Conservation (phyloP, 371 early-diverging fungal genomes). For the Rhizopus delemar region DNA sequence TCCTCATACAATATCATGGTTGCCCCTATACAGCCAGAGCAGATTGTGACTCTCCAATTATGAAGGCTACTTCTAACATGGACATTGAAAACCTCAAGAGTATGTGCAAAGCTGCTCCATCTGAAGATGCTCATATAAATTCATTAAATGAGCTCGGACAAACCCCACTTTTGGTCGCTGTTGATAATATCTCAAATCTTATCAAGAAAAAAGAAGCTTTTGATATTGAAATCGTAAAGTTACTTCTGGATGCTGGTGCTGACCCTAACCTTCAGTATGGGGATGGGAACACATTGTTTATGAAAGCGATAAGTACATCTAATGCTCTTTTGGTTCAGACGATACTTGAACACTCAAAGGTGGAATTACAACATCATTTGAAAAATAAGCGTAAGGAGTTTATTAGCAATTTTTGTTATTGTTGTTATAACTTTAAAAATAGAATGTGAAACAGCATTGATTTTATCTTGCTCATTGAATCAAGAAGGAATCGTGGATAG, state of each 20-base stretch:
- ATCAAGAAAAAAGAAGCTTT: slow-evolving; percentile 1
- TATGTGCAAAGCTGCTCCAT: slow-evolving; percentile 10
- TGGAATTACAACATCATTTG: slow-evolving; percentile 22
- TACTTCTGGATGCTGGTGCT: slow-evolving; percentile 24
- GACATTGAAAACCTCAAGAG: slow-evolving; percentile 9
- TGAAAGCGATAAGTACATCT: slow-evolving; percentile 23
- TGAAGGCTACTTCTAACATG: slow-evolving; percentile 18
- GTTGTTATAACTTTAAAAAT: background rate
- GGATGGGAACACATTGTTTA: slow-evolving; percentile 33
- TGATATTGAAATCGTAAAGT: slow-evolving; percentile 2
- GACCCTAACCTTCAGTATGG: slow-evolving; percentile 28
- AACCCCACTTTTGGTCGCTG: slow-evolving; percentile 37
- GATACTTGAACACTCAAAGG: slow-evolving; percentile 9
- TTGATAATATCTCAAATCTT: slow-evolving; percentile 14
- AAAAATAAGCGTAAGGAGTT: slow-evolving; percentile 33
- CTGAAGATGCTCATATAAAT: slow-evolving; percentile 22
- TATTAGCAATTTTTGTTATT: background rate
- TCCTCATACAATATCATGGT: slow-evolving; percentile 33
- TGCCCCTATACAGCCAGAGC: slow-evolving; percentile 36
- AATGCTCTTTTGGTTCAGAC: slow-evolving; percentile 16
- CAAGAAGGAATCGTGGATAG: slow-evolving; percentile 8
- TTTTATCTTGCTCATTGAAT: slow-evolving; percentile 19
- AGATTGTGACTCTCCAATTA: slow-evolving; percentile 27
- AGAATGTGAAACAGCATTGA: slow-evolving; percentile 33
- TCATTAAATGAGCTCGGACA: slow-evolving; percentile 10